phyloP scores from a whole-genome alignment of 305 asterid species.

The Withania somnifera region DNA sequence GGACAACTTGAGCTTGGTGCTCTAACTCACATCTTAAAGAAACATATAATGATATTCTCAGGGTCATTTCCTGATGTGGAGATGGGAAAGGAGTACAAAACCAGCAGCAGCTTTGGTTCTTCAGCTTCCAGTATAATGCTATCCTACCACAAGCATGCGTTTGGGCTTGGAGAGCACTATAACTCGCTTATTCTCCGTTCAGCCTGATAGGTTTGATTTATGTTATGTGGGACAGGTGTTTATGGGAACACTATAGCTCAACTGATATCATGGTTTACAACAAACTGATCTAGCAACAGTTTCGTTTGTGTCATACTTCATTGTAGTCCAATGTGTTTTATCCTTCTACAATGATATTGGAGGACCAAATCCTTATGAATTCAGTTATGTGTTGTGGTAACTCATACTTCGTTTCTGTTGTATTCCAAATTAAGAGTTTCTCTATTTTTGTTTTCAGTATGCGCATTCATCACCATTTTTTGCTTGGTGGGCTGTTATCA shows the following conservation, averaged over 20 bases:
- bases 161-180: constrained; percentile 80
- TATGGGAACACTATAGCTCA: neutral
- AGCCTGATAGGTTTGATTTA: neutral
- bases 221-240: neutral
- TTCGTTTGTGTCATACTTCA: neutral
- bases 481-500: neutral
- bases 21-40: constrained; percentile 76
- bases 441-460: neutral
- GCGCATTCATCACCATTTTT: neutral
- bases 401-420: neutral
- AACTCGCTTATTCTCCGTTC: constrained; percentile 46
- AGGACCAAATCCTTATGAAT: neutral
- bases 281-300: neutral
- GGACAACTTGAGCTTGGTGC: constrained; percentile 96
- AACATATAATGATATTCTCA: constrained; percentile 62
- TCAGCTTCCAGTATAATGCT: constrained; percentile 35
- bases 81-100: constrained; percentile 91
- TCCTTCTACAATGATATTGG: neutral
- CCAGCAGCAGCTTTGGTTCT: constrained; percentile 14
- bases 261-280: neutral
- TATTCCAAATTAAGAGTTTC: neutral
- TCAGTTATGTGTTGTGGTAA: neutral
- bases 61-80: constrained; percentile 95
- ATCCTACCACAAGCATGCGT: constrained; percentile 62
- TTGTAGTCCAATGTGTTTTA: neutral